Evolutionary conservation across 768 basidiomycete species (phyloP), one percentile per base, ranked within the genome.

Genomic region (Suillus variegatus): DNA sequence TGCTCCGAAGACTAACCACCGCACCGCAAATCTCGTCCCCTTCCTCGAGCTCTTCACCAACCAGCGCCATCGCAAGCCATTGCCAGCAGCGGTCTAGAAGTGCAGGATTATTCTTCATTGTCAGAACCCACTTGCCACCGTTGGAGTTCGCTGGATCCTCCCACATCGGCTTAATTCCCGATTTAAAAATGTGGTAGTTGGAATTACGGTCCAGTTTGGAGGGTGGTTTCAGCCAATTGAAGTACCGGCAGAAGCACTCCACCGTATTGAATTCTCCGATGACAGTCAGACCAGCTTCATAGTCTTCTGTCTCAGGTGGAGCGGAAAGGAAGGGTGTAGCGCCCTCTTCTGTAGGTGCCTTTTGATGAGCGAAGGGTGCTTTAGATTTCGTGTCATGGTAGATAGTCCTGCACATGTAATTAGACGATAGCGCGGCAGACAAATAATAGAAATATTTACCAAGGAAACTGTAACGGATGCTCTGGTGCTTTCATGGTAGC

Each of bases 121-220:
- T 94, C 64, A 98, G 77, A 22, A 95, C 94, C 95, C 95, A 97
- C 79, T 95, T 96, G 43, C 95, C 95, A 22, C 95, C 95, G 62
- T 90, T 85, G 32, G 92, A 91, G 72, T 97, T 97, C 62, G 94
- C 92, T 38, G 86, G 86, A 75, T 97, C 95, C 79, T 97, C 95
- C 95, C 95, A 97, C 95, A 97, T 97, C 16, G 94, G 94, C 74
- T 94, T 94, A 81, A 95, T 95, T 20, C 93, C 93, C 25, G 87
- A 84, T 79, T 97, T 97, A 86, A 98, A 97, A 63, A 98, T 84
- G 74, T 98, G 95, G 71, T 97, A 95, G 79, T 97, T 98, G 55
- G 91, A 91, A 78, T 94, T 94, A 71, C 88, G 88, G 71, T 95
- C 92, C 41, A 97, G 86, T 72, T 88, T 86, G 41, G 93, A 94